Evolutionary conservation across 371 early-diverging fungal genomes (phyloP).

Genomic region (Apophysomyces elegans): DNA sequence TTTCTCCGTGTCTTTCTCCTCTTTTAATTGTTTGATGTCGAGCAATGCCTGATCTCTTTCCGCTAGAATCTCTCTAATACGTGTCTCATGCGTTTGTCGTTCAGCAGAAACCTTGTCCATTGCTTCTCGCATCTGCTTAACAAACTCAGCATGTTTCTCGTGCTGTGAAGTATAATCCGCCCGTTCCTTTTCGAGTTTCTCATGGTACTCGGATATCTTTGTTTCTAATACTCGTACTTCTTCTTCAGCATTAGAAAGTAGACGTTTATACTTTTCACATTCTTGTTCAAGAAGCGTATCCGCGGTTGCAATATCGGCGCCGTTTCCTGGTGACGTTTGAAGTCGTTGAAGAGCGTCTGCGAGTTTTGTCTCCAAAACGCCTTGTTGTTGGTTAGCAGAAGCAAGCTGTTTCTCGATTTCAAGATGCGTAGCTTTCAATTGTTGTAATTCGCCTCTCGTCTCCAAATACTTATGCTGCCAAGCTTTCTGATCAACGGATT

Average conservation of each 20-base stretch:
- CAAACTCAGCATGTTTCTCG: background rate
- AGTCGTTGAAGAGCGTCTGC: background rate
- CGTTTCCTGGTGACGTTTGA: background rate
- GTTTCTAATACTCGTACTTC: constrained; percentile 11
- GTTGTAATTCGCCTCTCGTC: constrained; percentile 17
- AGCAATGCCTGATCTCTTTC: constrained; percentile 5
- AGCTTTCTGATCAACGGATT: constrained; percentile 16
- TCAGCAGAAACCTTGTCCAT: constrained; percentile 10
- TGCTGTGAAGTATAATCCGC: constrained; percentile 10
- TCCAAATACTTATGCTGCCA: constrained; percentile 24
- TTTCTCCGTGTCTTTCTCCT: constrained; percentile 6
- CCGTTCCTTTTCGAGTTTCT: constrained; percentile 3
- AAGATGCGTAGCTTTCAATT: constrained; percentile 8
- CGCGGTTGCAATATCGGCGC: background rate
- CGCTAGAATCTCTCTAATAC: constrained; percentile 1
- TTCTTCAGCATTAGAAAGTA: constrained; percentile 9
- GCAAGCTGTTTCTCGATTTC: constrained; percentile 27
- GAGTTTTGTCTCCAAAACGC: constrained; percentile 12
- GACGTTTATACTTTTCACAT: constrained; percentile 8
- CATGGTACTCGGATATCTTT: constrained; percentile 5
- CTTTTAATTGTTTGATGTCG: background rate
- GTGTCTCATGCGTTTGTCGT: background rate
- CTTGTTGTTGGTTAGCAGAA: constrained; percentile 18
- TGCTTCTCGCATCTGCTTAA: constrained; percentile 1
- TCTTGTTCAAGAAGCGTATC: constrained; percentile 9